Conservation (phyloP, 2,329 filamentous ascomycete species). For the Septoria linicola region DNA sequence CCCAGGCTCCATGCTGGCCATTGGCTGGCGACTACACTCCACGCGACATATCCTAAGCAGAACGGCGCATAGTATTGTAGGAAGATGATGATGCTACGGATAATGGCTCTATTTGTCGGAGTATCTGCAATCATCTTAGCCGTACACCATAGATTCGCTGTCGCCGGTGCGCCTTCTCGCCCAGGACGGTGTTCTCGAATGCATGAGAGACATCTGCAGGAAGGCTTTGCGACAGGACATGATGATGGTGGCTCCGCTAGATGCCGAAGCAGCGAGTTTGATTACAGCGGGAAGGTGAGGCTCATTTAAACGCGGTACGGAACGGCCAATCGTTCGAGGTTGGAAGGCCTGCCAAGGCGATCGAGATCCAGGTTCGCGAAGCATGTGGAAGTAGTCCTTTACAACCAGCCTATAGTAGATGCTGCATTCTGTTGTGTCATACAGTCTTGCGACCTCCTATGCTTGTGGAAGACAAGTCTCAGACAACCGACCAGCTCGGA, state of each 20-base stretch:
- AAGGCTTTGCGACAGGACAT: background rate
- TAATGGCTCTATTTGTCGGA: constrained; percentile 22
- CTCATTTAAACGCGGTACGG: background rate
- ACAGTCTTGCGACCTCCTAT: too few relatives aligned
- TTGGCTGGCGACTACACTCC: constrained; percentile 18
- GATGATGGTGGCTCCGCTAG: constrained; percentile 1
- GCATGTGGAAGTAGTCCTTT: too few relatives aligned
- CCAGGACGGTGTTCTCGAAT: background rate
- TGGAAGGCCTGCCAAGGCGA: too few relatives aligned
- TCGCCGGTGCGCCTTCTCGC: background rate
- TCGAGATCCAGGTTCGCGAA: background rate
- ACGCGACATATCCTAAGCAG: constrained; percentile 28
- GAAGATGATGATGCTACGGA: constrained; percentile 24
- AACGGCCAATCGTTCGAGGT: constrained; percentile 1
- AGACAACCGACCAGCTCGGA: too few relatives aligned
- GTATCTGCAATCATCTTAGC: constrained; percentile 29
- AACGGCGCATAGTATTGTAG: constrained; percentile 26
- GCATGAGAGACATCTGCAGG: background rate
- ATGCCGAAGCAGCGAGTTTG: constrained; percentile 8
- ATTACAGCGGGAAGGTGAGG: constrained; percentile 1
- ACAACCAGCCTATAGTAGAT: too few relatives aligned
- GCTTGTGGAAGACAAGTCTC: too few relatives aligned
- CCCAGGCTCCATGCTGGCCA: constrained; percentile 17
- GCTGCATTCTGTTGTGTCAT: too few relatives aligned
- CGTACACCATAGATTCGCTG: constrained; percentile 2